Evolutionary conservation across 2,329 filamentous ascomycete genomes (phyloP).

Genomic region (Coleophoma crateriformis): DNA sequence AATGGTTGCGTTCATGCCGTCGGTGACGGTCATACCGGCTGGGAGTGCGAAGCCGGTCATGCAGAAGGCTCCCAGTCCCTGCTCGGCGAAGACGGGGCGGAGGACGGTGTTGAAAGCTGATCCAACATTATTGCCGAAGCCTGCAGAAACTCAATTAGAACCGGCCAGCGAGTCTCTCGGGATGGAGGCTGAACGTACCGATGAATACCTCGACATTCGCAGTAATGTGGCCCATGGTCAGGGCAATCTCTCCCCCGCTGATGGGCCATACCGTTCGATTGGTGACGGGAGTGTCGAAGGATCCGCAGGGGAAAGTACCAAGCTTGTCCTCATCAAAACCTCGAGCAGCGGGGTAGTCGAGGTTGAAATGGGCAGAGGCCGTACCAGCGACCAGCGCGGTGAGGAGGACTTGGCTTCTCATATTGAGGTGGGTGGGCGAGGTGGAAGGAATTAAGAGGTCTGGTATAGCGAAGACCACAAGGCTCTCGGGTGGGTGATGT

Average conservation of each 20-base stretch:
- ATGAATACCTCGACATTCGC: slow-evolving; percentile 19
- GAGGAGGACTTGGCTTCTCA: slow-evolving; percentile 13
- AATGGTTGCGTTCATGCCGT: slow-evolving; percentile 61
- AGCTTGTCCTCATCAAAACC: slow-evolving; percentile 37
- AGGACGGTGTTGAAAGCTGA: slow-evolving; percentile 19
- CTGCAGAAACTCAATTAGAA: not conserved
- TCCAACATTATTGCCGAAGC: slow-evolving; percentile 14
- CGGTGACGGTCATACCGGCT: slow-evolving; percentile 36
- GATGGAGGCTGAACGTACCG: not conserved
- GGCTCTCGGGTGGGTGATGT: not conserved
- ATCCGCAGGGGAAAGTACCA: slow-evolving; percentile 34
- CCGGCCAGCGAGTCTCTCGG: not conserved
- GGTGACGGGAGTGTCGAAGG: slow-evolving; percentile 34
- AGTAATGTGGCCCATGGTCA: slow-evolving; percentile 43
- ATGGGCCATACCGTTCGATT: slow-evolving; percentile 43
- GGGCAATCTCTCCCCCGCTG: slow-evolving; percentile 42
- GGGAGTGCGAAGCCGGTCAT: slow-evolving; percentile 53
- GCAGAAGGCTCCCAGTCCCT: slow-evolving; percentile 54
- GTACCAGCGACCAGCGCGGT: slow-evolving; percentile 30
- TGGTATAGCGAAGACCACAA: too few relatives aligned
- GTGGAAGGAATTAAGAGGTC: too few relatives aligned
- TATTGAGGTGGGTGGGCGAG: slow-evolving; percentile 5
- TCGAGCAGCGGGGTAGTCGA: slow-evolving; percentile 46
- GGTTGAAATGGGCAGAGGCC: slow-evolving; percentile 48
- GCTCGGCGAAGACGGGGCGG: slow-evolving; percentile 13